Base-by-base conservation (phyloP, 345 rosid species). In the Excoecaria cochinchinensis region DNA sequence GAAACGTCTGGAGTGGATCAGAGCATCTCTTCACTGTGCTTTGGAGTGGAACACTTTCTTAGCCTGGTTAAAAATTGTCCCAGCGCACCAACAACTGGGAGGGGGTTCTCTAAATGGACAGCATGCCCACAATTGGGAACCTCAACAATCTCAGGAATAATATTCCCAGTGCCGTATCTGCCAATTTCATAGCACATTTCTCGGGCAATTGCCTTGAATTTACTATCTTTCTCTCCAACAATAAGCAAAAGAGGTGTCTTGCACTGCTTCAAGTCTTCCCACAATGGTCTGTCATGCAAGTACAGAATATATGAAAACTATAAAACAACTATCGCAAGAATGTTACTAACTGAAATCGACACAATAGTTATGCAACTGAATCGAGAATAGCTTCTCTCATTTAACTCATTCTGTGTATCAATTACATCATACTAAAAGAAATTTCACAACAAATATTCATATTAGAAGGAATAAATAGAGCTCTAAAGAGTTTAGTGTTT, bases 21-120 rank as follows among this genome's bases (percentile, higher is more conserved):
- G 16, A 8, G 19, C 59, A 22, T n/a, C 31, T 21, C 24, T 15
- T 66, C 17, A 9, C 50, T 56, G 31, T 46, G 71, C 59, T 71
- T 31, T 14, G 22, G 50, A 63, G 56, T 59, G 55, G 3, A 59
- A 67, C 70, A 70, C 52, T 63, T 52, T 7, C 78, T 55, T 9
- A 82, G 57, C 67, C 80, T 78, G 55, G 80, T 80, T 63, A 90
- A 53, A 83, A 92, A 94, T 74, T 81, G 81, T 74, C 97, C 83
- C 58, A 94, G 71, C 40, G 91, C 79, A 44, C 81, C 79, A 39
- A 89, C 80, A 58, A 92, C n/a, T 0, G 74, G 64, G 1, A 92
- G 93, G 76, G 97, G 98, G 77, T 85, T 89, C 86, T 94, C 98
- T 71, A 94, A 76, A 86, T 94, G 97, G 13, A 86, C 92, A n/a